Evolutionary conservation across 2,329 filamentous ascomycete genomes (phyloP), one percentile per base, ranked within the genome.

Genomic region (Penicillium sp.): DNA sequence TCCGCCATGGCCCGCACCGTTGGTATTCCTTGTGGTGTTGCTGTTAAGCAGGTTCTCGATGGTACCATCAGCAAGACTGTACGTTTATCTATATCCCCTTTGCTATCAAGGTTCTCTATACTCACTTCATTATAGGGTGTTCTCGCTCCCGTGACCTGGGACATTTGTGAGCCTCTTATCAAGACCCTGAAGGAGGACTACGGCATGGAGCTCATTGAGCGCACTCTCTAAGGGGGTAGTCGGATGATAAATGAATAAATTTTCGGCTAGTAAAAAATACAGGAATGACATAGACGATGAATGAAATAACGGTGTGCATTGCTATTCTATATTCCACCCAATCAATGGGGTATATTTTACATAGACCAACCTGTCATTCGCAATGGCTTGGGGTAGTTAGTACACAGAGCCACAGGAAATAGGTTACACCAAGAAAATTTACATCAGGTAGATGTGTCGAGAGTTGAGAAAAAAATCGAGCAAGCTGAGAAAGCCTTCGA

Each of bases 181-280:
- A 84, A 88, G 78, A 88, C 89, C 72, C 81, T 95, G 57, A 86
- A 88, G 81, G 85, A 89, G 73, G 84, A 90, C 69, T 89, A 91
- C 65, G 87, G 85, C 40, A 90, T 91, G 67, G 82, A 82, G 73
- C 82, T 89, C 77, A 83, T 82, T 63, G 88, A 91, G 80, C 88
- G 90, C 83, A 78, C 75, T 60, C 55, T 78, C 55, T 75, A 72
- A 66, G 63, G 40, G 45, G 35, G 26, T 9, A 38, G 11, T 51
- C 40, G n/a, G 12, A 30, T 31, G 30, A 25, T 43, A 38, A 28
- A 26, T 37, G 35, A 35, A 44, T 50, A 46, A 5, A 44, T 17
- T 3, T 19, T 14, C 30, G 28, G 5, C 19, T 44, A 8, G 31
- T 26, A 35, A 55, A 46, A 56, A 44, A 40, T 3, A 33, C 40